Conservation (phyloP, 192 early-diverging fungal species). For the Blastocladiella britannica region DNA sequence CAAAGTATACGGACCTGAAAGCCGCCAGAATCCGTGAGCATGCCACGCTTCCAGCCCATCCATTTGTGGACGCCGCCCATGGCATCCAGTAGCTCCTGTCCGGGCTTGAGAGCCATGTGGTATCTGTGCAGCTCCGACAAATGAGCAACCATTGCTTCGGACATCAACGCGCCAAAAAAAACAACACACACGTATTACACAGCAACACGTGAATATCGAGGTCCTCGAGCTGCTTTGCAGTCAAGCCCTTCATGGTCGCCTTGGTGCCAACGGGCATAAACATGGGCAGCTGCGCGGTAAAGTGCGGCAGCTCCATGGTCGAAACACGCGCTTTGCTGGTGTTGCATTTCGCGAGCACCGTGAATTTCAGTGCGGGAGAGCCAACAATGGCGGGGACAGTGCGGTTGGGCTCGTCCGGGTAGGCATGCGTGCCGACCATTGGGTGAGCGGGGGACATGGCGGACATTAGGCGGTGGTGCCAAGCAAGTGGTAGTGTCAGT, state of each 20-base stretch:
- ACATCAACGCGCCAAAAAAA: background rate
- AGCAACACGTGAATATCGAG: conserved; percentile 66
- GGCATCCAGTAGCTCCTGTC: conserved; percentile 48
- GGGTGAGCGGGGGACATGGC: no score
- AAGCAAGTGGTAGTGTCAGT: no score
- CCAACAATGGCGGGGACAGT: no score
- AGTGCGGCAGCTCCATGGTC: conserved; percentile 57
- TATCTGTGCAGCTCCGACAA: background rate
- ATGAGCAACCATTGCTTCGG: background rate
- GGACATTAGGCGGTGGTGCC: no score
- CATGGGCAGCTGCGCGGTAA: conserved; percentile 55
- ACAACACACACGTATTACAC: conserved; percentile 41
- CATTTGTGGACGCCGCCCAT: conserved; percentile 58
- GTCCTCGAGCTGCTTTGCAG: conserved; percentile 46
- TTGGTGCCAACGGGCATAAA: conserved; percentile 82
- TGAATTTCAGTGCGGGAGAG: conserved; percentile 54
- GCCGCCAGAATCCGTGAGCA: conserved; percentile 66
- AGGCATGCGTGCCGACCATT: conserved; percentile 2
- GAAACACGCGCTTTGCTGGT: conserved; percentile 58
- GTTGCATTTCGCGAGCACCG: conserved; percentile 51
- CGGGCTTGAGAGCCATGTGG: conserved; percentile 15
- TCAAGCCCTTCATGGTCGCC: conserved; percentile 66
- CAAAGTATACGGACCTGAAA: no score
- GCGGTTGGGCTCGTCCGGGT: no score
- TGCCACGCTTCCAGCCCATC: conserved; percentile 57